Percentiles rank a stretch among this genome's conserved stretches.
Conservation (phyloP, 2,329 filamentous ascomycete genomes). For the Tolypocladium nubicola region DNA sequence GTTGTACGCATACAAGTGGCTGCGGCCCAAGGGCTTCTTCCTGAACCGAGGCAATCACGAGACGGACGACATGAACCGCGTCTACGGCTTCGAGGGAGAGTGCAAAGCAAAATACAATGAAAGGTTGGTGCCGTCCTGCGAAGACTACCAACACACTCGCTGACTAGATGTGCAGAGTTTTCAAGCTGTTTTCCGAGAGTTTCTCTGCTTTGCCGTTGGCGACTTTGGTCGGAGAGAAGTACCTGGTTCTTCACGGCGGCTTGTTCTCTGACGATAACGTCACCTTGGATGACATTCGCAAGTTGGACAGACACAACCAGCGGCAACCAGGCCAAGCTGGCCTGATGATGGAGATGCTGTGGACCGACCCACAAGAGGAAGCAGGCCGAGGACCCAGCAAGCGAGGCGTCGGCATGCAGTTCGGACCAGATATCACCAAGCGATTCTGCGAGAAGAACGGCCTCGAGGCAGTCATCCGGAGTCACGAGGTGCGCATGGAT, state of each 20-base stretch:
- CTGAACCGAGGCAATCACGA: constrained; percentile 97
- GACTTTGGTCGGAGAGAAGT: constrained; percentile 84
- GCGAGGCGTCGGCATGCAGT: constrained; percentile 90
- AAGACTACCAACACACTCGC: background rate
- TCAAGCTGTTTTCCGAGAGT: constrained; percentile 96
- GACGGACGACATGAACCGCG: constrained; percentile 98
- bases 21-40: constrained; percentile 81
- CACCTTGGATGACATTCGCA: constrained; percentile 86
- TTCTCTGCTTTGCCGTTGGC: constrained; percentile 91
- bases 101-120: constrained; percentile 98
- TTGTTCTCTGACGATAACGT: constrained; percentile 93
- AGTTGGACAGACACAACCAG: constrained; percentile 82
- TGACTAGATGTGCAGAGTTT: constrained; percentile 42
- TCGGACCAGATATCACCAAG: constrained; percentile 93
- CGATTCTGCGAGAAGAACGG: constrained; percentile 94
- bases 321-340: constrained; percentile 87
- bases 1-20: constrained; percentile 94
- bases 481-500: constrained; percentile 97
- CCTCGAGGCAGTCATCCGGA: constrained; percentile 88
- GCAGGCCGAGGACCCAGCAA: constrained; percentile 90
- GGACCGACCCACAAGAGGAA: constrained; percentile 87
- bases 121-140: constrained; percentile 24
- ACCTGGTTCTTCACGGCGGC: constrained; percentile 85
- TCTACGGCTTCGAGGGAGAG: constrained; percentile 97
- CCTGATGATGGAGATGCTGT: constrained; percentile 99